Base-by-base conservation (phyloP, 2,329 filamentous ascomycete species). In the Corniculantispora saksenae region DNA sequence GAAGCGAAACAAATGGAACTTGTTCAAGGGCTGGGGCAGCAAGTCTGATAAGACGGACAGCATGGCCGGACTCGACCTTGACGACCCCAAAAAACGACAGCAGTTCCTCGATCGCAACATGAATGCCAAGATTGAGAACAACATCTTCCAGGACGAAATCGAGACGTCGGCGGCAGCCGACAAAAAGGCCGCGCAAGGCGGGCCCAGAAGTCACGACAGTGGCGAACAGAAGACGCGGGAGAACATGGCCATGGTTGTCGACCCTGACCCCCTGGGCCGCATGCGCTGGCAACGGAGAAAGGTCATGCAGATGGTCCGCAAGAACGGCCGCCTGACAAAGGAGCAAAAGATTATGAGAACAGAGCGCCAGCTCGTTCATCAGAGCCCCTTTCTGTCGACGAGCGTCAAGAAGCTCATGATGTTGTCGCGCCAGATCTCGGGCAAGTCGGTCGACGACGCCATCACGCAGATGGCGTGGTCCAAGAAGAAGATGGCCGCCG, bases 381-480 rank as follows among this genome's bases (percentile, higher is more conserved):
- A 89, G 77, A 93, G 89, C 67, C 85, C 89, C 55, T 86, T 86
- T 70, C 85, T 97, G 75, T 89, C 93, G 72, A 97, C 95, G 2
- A 93, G 89, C 57, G 83, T 92, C 69, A 99, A 99, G 87, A 99
- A 99, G 82, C 84, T 99, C 63, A 89, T 90, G 61, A 90, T 91
- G 72, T 81, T 99, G 58, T 89, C 94, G 27, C 88, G 91, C 63
- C 95, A 98, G 80, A 95, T 99, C 73, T 85, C 89, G 2, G 95
- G 95, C 70, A 98, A 97, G 85, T 89, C 90, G n/a, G 83, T 99
- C 67, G 93, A 96, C 65, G 94, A 99, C 43, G 95, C 95, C 17
- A 92, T 98, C 70, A 80, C 91, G 63, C 95, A 99, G 83, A 97
- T 99, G 92, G 87, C 90, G 64, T 98, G 94, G 81, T 94, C 90